phyloP scores from a whole-genome alignment of 208 protist species.

The Wallacemonas sp. region DNA sequence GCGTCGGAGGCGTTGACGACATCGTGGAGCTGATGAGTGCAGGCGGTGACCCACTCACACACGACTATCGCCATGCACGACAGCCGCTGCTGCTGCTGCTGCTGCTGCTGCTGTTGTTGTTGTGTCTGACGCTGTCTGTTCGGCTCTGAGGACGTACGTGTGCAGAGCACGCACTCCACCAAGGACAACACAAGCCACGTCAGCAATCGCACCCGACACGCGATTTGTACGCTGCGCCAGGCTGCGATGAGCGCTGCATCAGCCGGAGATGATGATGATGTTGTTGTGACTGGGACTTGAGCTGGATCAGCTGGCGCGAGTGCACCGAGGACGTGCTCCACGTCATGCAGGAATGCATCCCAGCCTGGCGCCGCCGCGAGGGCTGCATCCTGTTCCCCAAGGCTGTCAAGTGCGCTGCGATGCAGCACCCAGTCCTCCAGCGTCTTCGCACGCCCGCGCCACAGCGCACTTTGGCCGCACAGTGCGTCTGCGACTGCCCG shows the following conservation, averaged over 20 bases:
- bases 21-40: no score
- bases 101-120: no score
- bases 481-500: background rate
- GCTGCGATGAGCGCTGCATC: no score
- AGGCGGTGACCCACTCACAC: no score
- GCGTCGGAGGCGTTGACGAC: no score
- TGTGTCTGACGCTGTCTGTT: no score
- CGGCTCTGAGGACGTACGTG: background rate
- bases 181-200: constrained; percentile 31
- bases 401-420: constrained; percentile 5
- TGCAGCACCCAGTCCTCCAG: constrained; percentile 2
- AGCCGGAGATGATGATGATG: background rate
- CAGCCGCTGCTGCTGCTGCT: background rate
- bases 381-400: background rate
- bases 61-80: background rate
- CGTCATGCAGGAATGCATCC: background rate
- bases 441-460: background rate
- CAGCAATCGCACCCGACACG: constrained; percentile 26
- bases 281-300: background rate
- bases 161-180: constrained; percentile 17
- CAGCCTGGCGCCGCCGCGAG: background rate
- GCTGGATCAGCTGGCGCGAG: background rate
- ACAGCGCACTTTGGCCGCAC: background rate
- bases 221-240: constrained; percentile 13
- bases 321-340: background rate